Evolutionary conservation across 805 yeast genomes (phyloP), one percentile per base, ranked within the genome.

Genomic region (Candida verbasci): DNA sequence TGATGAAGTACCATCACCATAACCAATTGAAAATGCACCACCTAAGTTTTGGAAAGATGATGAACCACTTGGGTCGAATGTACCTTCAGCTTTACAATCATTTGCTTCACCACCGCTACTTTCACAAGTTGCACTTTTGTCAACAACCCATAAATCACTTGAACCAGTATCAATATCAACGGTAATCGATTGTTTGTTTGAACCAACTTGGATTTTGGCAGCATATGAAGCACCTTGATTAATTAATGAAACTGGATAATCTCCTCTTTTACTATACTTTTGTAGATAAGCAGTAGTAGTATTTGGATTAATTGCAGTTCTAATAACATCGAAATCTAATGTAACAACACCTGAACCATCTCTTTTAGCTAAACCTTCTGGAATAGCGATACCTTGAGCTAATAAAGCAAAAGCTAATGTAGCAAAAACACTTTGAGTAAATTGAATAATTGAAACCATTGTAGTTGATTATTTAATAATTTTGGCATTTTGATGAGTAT

Each of bases 131-230:
- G 43, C 37, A 49, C 56, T 15, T 44, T 50, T 31, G 20, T 48
- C 60, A 8, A 54, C 45, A 24, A 55, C 47, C 60, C 60, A 55
- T 20, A 52, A 46, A 26, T 55, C 60, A 6, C 56, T 45, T 6
- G 54, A 48, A 6, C 58, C 60, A n/a, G 57, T 55, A 31, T 55
- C 60, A 27, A 55, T 30, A 33, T 43, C 37, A n/a, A 48, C 53
- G 6, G 41, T 42, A 22, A 53, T 40, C n/a, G 45, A 46, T 31
- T 45, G 45, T 6, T 31, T 32, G 28, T 44, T 38, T 26, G 51
- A 45, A 10, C 49, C 49, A 23, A 39, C 25, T 11, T n/a, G 10
- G 30, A 41, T 34, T 16, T 16, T 17, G 6, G 37, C 31, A 3
- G 20, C 17, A 18, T 30, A 39, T 9, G 24, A 28, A 20, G 21